Conservation (phyloP, 2,329 filamentous ascomycete genomes). For the Ceratocystis papillata region DNA sequence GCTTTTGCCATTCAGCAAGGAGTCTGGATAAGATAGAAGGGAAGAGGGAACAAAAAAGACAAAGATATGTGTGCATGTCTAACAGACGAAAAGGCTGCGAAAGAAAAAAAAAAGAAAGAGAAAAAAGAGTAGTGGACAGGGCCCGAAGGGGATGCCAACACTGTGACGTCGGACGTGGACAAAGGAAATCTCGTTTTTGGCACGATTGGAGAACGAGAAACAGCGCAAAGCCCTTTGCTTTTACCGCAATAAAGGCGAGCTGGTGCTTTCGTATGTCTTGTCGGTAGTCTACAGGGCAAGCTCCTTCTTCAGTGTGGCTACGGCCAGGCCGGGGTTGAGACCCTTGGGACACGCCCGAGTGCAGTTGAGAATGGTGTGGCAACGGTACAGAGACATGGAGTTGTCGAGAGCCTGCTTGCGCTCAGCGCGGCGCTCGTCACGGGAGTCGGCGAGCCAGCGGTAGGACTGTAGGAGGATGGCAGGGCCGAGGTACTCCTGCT, state of each 20-base stretch:
- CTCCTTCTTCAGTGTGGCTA: slow-evolving; percentile 97
- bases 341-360: slow-evolving; percentile 97
- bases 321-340: slow-evolving; percentile 85
- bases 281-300: slow-evolving; percentile 45
- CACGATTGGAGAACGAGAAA: neutral
- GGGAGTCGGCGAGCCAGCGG: slow-evolving; percentile 90
- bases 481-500: slow-evolving; percentile 94
- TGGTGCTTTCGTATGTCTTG: neutral
- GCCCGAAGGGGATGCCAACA: neutral
- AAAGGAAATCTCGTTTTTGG: too few species aligned
- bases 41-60: neutral
- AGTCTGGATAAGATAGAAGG: neutral
- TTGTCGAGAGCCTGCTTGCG: slow-evolving; percentile 90
- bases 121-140: neutral
- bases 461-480: slow-evolving; percentile 96
- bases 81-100: slow-evolving; percentile 8
- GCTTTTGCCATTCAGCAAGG: slow-evolving; percentile 7
- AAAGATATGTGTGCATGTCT: neutral
- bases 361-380: slow-evolving; percentile 99
- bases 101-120: neutral
- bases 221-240: neutral
- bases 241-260: slow-evolving; percentile 32
- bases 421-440: slow-evolving; percentile 80
- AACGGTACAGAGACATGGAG: slow-evolving; percentile 97
- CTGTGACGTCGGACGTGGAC: neutral